Evolutionary conservation across 1,139 yeast genomes (phyloP).

Genomic region (Suhomyces ambrosiae): DNA sequence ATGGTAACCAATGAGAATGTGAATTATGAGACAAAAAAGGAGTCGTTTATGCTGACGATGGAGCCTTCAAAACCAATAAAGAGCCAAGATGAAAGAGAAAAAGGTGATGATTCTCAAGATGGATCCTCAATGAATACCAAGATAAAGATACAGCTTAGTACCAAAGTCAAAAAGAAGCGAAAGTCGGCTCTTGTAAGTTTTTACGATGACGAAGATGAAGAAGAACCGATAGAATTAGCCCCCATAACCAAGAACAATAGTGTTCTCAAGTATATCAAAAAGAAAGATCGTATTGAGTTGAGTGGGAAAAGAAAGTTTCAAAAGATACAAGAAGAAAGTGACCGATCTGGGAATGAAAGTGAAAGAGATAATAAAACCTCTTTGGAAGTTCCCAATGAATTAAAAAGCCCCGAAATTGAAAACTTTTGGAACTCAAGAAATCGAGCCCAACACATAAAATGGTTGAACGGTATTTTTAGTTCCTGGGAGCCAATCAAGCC

Average conservation of each 20-base stretch:
- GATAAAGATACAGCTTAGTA: not conserved
- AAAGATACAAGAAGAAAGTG: not conserved
- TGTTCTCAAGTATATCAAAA: conserved; percentile 5
- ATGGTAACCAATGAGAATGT: no score
- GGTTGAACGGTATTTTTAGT: not conserved
- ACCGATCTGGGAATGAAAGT: no score
- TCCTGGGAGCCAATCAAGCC: not conserved
- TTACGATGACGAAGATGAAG: conserved; percentile 1
- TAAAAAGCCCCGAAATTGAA: no score
- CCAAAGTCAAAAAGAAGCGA: not conserved
- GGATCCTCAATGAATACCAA: not conserved
- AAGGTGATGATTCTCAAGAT: no score
- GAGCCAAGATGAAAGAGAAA: no score
- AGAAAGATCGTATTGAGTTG: conserved; percentile 1
- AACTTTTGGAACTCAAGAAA: not conserved
- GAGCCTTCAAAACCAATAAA: no score
- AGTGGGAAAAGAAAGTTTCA: not conserved
- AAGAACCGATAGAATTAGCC: no score
- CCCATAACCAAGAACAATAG: no score
- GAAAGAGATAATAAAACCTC: no score
- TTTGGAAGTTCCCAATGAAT: no score
- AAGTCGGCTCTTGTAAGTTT: not conserved
- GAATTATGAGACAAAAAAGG: no score
- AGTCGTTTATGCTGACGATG: no score
- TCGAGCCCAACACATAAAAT: not conserved